Evolutionary conservation across 345 rosid species (phyloP).

Genomic region (Corymbia maculata): DNA sequence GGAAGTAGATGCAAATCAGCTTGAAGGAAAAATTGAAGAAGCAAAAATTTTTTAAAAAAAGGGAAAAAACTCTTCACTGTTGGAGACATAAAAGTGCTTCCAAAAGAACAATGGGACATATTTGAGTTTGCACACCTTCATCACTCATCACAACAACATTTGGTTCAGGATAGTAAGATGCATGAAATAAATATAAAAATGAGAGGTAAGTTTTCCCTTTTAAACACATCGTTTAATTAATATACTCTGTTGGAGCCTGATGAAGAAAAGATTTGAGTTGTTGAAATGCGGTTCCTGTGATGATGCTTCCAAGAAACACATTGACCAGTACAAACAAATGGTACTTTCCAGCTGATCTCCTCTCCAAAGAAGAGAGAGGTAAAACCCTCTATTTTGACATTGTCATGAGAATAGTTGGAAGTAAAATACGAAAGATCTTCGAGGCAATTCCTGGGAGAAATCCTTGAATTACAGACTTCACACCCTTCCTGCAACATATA

Average conservation of each 20-base stretch:
- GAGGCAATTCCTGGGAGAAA: slow-evolving; percentile 90
- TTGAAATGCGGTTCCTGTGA: slow-evolving; percentile 82
- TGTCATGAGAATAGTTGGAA: slow-evolving; percentile 69
- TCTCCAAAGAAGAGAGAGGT: slow-evolving; percentile 68
- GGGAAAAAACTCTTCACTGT: background rate
- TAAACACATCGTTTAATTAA: background rate
- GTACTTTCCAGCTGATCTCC: slow-evolving; percentile 75
- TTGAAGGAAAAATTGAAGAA: background rate
- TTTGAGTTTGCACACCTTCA: background rate
- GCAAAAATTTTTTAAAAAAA: background rate
- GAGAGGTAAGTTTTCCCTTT: background rate
- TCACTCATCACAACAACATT: background rate
- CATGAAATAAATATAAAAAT: background rate
- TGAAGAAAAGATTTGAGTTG: slow-evolving; percentile 68
- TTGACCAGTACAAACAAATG: slow-evolving; percentile 70
- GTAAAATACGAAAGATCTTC: slow-evolving; percentile 77
- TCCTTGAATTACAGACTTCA: slow-evolving; percentile 84
- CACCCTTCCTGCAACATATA: slow-evolving; percentile 39
- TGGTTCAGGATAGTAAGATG: background rate
- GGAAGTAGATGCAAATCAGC: background rate
- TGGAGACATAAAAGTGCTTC: background rate
- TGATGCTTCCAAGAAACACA: slow-evolving; percentile 84
- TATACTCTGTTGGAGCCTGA: slow-evolving; percentile 77
- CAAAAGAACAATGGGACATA: background rate
- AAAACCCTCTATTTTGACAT: slow-evolving; percentile 90